Evolutionary conservation across 805 yeast genomes (phyloP), one percentile per base, ranked within the genome.

Genomic region (Metschnikowia dekortorum): DNA sequence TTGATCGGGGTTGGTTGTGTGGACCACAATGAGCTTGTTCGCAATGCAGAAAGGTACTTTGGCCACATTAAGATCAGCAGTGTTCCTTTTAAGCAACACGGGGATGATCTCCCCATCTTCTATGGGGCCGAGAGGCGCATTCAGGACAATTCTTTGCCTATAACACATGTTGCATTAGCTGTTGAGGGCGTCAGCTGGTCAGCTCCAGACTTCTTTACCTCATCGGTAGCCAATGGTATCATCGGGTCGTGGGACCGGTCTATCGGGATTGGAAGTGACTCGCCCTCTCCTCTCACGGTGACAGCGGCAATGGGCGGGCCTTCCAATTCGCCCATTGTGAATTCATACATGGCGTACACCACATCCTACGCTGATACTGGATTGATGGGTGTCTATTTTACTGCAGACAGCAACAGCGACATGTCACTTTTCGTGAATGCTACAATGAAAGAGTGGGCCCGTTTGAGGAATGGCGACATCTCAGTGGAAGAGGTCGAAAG

Each of bases 161-260:
- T 83, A 7, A 90, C 97, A 1, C 95, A 94, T 69, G 81, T 91
- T 49, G 99, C 97, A 4, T 72, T 94, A 47, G 94, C 97, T 10
- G 85, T 94, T n/a, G 98, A 94, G 74, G 98, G 99, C 60, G 97
- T 91, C 26, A 85, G 96, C 36, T 94, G 99, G 99, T 85, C 87
- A 35, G 89, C 94, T 2, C 89, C 95, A 9, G 97, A 94, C 67
- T 94, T 91, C 71, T 91, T 90, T 75, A 86, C 95, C 16, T 97
- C 96, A 0, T 78, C 95, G 37, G 96, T 92, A 1, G 95, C 97
- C 6, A 97, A 94, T 73, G 97, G 98, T 9, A 86, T 94, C 51
- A 85, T 94, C 41, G 99, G 99, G 36, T 88, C 90, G 61, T 94
- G 98, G 98, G 98, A 94, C 68, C 83, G 99, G 64, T 84, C 96